A percentile compares a stretch with the other conserved stretches of the same genome.
Conservation (phyloP, 768 basidiomycete species). For the Floccularia luteovirens region DNA sequence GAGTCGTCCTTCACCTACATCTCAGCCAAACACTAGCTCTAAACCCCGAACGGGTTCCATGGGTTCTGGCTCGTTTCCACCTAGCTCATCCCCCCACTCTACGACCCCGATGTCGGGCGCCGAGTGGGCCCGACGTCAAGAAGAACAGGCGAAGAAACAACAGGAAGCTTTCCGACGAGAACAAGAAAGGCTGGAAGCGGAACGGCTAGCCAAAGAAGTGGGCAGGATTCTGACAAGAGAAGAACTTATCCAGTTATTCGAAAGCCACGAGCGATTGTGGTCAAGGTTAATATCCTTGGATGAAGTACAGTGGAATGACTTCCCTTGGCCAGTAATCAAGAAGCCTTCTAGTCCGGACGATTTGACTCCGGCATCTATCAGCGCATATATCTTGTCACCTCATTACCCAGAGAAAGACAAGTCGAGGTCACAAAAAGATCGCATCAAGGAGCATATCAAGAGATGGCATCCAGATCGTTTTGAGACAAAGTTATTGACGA, state of each 20-base stretch:
- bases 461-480: conserved; percentile 84
- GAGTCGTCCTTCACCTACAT: no score
- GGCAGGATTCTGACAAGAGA: conserved; percentile 49
- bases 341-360: conserved; percentile 51
- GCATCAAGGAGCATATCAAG: conserved; percentile 67
- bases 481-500: conserved; percentile 57
- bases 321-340: conserved; percentile 72
- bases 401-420: conserved; percentile 46
- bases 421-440: conserved; percentile 52
- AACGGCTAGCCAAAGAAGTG: conserved; percentile 40
- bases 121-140: conserved; percentile 59
- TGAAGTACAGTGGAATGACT: conserved; percentile 53
- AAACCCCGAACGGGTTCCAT: conserved; percentile 26
- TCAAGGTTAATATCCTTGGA: conserved; percentile 29
- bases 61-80: conserved; percentile 18
- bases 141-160: conserved; percentile 54
- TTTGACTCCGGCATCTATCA: conserved; percentile 46
- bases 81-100: conserved; percentile 12
- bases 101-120: conserved; percentile 26
- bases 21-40: conserved; percentile 9
- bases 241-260: conserved; percentile 47
- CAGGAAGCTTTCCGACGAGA: conserved; percentile 64
- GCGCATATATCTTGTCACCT: conserved; percentile 54
- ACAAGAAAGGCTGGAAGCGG: conserved; percentile 56
- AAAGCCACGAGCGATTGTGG: conserved; percentile 61